Conservation (phyloP, 106 monocot species). For the Phalaenopsis equestris region DNA sequence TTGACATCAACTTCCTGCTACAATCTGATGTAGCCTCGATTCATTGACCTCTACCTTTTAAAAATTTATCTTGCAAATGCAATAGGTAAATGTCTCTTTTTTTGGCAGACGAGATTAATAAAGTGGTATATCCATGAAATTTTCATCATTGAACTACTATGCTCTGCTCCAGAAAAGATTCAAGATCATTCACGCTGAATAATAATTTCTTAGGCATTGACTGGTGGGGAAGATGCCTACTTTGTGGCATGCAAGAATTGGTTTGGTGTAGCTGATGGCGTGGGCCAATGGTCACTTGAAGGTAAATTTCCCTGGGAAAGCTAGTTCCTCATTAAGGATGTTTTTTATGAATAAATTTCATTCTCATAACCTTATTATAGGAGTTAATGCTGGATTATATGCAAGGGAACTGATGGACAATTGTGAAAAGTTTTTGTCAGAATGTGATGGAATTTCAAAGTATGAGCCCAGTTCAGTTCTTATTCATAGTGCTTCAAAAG, state of each 20-base stretch:
- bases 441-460: slow-evolving; percentile 23
- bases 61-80: too few species aligned
- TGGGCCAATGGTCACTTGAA: slow-evolving; percentile 97
- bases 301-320: slow-evolving; percentile 23
- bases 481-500: slow-evolving; percentile 42
- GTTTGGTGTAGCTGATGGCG: slow-evolving; percentile 98
- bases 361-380: slow-evolving; percentile 16
- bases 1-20: too few species aligned
- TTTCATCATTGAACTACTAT: too few species aligned
- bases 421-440: slow-evolving; percentile 49
- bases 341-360: too few species aligned
- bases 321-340: too few species aligned
- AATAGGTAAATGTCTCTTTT: too few species aligned
- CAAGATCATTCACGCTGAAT: too few species aligned
- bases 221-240: slow-evolving; percentile 98
- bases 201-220: slow-evolving; percentile 43
- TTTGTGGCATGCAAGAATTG: slow-evolving; percentile 68
- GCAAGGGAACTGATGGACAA: slow-evolving; percentile 86
- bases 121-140: too few species aligned
- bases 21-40: too few species aligned
- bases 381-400: slow-evolving; percentile 93
- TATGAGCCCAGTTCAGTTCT: slow-evolving; percentile 54
- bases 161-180: too few species aligned
- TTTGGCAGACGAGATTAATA: too few species aligned
- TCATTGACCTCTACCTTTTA: too few species aligned